These are phyloP conservation scores for Chlamydomonas sphaeroides DNA, from an alignment of 139 green algal species.

Conservation along the genomic window DNA sequence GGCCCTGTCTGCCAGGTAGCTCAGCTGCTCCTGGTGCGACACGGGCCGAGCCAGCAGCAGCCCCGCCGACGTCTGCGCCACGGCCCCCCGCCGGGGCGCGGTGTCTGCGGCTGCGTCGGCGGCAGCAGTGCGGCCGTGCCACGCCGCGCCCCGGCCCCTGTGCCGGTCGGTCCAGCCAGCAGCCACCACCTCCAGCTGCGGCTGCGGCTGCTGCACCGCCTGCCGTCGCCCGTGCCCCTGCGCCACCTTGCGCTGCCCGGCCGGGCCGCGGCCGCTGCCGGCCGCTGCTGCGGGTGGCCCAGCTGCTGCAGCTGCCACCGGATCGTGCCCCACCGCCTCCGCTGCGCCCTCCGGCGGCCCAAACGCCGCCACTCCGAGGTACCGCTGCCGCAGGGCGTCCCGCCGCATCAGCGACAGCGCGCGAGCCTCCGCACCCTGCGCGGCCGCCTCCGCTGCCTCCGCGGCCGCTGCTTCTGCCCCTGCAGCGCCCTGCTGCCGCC, in stretches of 20 bases:
- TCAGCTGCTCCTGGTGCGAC: slow-evolving; percentile 6
- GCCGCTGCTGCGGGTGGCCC: neutral
- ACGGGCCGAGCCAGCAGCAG: neutral
- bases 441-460: neutral
- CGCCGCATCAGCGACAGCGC: neutral
- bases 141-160: no score
- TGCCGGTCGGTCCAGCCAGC: no score
- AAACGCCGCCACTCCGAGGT: neutral
- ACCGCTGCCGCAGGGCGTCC: slow-evolving; percentile 1
- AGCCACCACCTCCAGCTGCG: no score
- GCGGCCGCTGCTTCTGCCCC: neutral
- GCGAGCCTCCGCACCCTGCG: neutral
- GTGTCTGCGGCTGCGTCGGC: neutral
- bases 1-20: slow-evolving; percentile 1
- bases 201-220: neutral
- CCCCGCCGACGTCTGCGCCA: neutral
- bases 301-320: neutral
- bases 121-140: neutral
- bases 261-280: neutral
- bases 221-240: neutral
- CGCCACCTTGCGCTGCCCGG: neutral
- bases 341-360: neutral
- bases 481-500: neutral
- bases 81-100: neutral
- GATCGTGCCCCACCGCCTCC: neutral